Evolutionary conservation across 306 rosid genomes (phyloP).

Genomic region (Vigna hirtella): DNA sequence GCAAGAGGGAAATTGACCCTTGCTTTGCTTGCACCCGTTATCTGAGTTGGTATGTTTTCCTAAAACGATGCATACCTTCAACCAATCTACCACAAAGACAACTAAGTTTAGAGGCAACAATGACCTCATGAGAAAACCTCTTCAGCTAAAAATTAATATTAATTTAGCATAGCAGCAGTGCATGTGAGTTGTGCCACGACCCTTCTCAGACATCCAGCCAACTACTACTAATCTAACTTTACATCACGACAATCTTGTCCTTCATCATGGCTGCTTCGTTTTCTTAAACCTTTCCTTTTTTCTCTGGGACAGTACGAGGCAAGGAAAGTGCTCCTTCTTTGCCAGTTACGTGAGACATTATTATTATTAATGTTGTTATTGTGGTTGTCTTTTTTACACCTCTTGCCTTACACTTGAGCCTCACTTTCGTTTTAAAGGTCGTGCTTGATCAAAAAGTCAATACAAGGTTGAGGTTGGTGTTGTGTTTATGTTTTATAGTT

Average conservation of each 20-base stretch:
- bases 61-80: slow-evolving; percentile 23
- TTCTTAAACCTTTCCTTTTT: slow-evolving; percentile 1
- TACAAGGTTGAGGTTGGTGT: slow-evolving; percentile 44
- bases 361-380: background rate
- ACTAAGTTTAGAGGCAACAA: slow-evolving; percentile 28
- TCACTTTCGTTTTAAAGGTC: slow-evolving; percentile 43
- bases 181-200: slow-evolving; percentile 30
- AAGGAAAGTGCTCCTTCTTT: slow-evolving; percentile 19
- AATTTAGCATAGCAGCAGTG: background rate
- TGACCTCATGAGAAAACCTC: slow-evolving; percentile 27
- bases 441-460: background rate
- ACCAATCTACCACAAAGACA: slow-evolving; percentile 19
- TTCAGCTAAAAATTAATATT: background rate
- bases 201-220: slow-evolving; percentile 43
- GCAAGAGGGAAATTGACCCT: background rate
- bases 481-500: background rate
- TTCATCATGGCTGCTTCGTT: background rate
- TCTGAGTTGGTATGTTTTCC: background rate
- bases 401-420: slow-evolving; percentile 31
- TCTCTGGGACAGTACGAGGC: slow-evolving; percentile 6
- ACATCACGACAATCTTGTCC: slow-evolving; percentile 23
- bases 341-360: slow-evolving; percentile 7
- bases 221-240: slow-evolving; percentile 26
- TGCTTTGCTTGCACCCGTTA: slow-evolving; percentile 22
- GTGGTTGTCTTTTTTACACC: background rate